Conservation (phyloP, 495 filamentous ascomycete genomes). For the Penicillium dipodomyicola region DNA sequence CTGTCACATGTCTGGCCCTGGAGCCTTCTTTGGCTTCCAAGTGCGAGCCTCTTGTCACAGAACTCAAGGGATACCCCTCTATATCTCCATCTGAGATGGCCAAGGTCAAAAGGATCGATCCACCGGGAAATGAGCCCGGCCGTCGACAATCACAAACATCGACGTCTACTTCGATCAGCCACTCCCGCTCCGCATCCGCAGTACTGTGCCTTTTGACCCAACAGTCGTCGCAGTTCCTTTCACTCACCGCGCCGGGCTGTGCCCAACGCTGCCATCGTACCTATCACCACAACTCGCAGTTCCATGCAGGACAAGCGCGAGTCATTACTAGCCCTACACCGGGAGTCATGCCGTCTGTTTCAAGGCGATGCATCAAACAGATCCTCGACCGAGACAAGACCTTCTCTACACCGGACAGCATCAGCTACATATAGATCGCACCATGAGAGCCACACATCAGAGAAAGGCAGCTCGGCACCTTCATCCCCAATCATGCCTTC, state of each 20-base stretch:
- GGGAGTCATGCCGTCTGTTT: conserved; percentile 48
- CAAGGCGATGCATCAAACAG: conserved; percentile 25
- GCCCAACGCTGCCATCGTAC: conserved; percentile 31
- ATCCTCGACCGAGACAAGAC: conserved; percentile 5
- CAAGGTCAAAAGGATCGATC: conserved; percentile 22
- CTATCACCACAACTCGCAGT: conserved; percentile 22
- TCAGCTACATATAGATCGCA: conserved; percentile 13
- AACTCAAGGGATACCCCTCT: conserved; percentile 18
- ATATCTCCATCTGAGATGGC: conserved; percentile 20
- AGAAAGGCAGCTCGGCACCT: conserved; percentile 18
- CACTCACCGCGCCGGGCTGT: conserved; percentile 33
- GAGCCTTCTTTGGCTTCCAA: conserved; percentile 14
- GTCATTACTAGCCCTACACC: conserved; percentile 43
- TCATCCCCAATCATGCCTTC: conserved; percentile 26
- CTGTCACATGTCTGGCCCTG: conserved; percentile 34
- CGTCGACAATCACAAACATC: background rate
- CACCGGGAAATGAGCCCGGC: conserved; percentile 4
- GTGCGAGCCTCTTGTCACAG: conserved; percentile 13
- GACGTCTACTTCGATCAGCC: conserved; percentile 8
- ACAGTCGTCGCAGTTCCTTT: conserved; percentile 34
- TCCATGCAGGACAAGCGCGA: conserved; percentile 32
- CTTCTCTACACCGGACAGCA: conserved; percentile 2
- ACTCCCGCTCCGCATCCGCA: conserved; percentile 36
- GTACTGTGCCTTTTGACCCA: conserved; percentile 30
- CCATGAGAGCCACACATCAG: conserved; percentile 19